Base-by-base conservation (phyloP, 305 asterid species). In the Petunia hybrid region DNA sequence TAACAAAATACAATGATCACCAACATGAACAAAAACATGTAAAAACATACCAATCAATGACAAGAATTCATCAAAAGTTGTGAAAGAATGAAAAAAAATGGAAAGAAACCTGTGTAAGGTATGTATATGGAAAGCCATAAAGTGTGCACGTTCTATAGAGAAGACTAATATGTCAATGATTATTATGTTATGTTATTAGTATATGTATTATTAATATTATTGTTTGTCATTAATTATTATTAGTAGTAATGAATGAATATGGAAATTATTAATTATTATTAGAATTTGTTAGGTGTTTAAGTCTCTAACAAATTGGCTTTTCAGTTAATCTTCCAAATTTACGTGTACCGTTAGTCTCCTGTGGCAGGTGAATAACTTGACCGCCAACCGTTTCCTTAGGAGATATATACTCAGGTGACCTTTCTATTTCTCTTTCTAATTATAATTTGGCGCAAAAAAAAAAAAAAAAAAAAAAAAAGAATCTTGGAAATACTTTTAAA, bases 331-430 rank as follows among this genome's bases (percentile, higher is more conserved):
- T 13, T 31, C 16, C 8, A 76, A 62, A 45, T n/a, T 43, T 81
- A 35, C 22, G 16, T 46, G 55, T 38, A 43, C 68, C 64, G 73
- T 80, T 69, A 87, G 87, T 75, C 80, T 83, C 85, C 91, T 83
- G 76, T 73, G 87, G 85, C 61, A 86, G 88, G 87, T 86, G 80
- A 64, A 86, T 71, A 81, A 83, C 85, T 85, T 83, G 84, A 84
- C 81, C 76, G 83, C 80, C 83, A 84, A 85, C 92, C 95, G 89
- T 84, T 80, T 87, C 85, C 84, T 60, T 79, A 87, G 97, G 95
- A 86, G 40, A 53, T 12, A 2, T 38, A 12, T 14, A 14, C 48
- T 62, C 73, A 69, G 65, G 80, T 71, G 68, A 38, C 63, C 76
- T 76, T 77, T 65, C 77, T 53, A n/a, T 39, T 60, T 10, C 77